These are phyloP conservation scores for Kodamaea alishanica DNA, from an alignment of 1,139 yeast species.

Conservation along the genomic window DNA sequence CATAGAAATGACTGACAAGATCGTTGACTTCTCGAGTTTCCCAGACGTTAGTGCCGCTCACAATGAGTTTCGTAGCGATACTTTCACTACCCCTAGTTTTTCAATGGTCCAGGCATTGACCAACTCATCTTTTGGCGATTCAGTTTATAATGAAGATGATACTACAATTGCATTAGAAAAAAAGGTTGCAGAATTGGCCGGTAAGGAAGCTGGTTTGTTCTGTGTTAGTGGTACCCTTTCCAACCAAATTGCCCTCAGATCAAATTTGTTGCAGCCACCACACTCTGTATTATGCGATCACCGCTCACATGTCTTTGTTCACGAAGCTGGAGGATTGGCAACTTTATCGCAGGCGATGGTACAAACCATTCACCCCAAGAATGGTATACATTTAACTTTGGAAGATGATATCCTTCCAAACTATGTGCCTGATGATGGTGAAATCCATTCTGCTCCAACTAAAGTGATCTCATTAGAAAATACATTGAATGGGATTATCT, in stretches of 20 bases:
- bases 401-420: slow-evolving; percentile 64
- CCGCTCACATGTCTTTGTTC: slow-evolving; percentile 37
- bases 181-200: slow-evolving; percentile 35
- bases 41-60: slow-evolving; percentile 22
- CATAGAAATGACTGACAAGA: not conserved
- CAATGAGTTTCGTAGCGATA: slow-evolving; percentile 66
- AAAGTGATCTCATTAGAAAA: slow-evolving; percentile 81
- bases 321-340: slow-evolving; percentile 47
- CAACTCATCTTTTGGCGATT: slow-evolving; percentile 30
- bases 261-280: slow-evolving; percentile 44
- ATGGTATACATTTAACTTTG: slow-evolving; percentile 51
- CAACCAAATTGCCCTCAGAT: slow-evolving; percentile 41
- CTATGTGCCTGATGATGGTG: slow-evolving; percentile 73
- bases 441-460: slow-evolving; percentile 88
- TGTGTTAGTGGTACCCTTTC: slow-evolving; percentile 48
- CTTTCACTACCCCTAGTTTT: slow-evolving; percentile 87
- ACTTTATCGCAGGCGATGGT: slow-evolving; percentile 46
- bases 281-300: slow-evolving; percentile 40
- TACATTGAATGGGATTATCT: slow-evolving; percentile 78
- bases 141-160: slow-evolving; percentile 43
- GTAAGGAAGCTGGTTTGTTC: slow-evolving; percentile 40
- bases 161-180: slow-evolving; percentile 33
- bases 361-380: slow-evolving; percentile 37
- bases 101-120: slow-evolving; percentile 54
- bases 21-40: not conserved